Conservation (phyloP, 306 rosid genomes). For the Cucumis hystrix region DNA sequence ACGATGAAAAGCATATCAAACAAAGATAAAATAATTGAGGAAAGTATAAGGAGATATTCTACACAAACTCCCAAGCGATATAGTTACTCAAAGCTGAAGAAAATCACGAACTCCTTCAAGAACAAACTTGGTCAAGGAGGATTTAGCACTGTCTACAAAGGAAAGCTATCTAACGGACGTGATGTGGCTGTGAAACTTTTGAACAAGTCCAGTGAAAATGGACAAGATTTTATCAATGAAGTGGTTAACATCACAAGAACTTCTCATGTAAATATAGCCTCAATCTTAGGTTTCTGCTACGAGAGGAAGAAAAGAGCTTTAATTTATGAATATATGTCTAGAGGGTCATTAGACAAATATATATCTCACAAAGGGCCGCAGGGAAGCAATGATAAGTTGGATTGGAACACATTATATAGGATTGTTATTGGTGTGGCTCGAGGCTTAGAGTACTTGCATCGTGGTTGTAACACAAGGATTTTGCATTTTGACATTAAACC, state of each 20-base stretch:
- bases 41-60: neutral
- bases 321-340: constrained; percentile 65
- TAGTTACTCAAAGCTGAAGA: constrained; percentile 19
- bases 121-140: constrained; percentile 78
- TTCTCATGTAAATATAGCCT: constrained; percentile 51
- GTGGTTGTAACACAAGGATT: constrained; percentile 19
- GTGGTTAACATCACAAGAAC: constrained; percentile 31
- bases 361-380: neutral
- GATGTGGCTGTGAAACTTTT: constrained; percentile 68
- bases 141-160: constrained; percentile 65
- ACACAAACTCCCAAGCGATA: neutral
- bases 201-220: constrained; percentile 42
- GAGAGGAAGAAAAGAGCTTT: constrained; percentile 27
- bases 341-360: constrained; percentile 21
- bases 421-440: constrained; percentile 36
- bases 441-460: neutral
- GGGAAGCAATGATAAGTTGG: constrained; percentile 37
- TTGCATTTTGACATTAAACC: constrained; percentile 78
- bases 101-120: constrained; percentile 35
- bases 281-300: constrained; percentile 67
- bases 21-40: constrained; percentile 16
- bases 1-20: neutral
- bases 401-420: constrained; percentile 32
- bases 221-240: constrained; percentile 68
- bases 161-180: constrained; percentile 50